Conservation (phyloP, 2,329 filamentous ascomycete genomes). For the Xylaria sp. region DNA sequence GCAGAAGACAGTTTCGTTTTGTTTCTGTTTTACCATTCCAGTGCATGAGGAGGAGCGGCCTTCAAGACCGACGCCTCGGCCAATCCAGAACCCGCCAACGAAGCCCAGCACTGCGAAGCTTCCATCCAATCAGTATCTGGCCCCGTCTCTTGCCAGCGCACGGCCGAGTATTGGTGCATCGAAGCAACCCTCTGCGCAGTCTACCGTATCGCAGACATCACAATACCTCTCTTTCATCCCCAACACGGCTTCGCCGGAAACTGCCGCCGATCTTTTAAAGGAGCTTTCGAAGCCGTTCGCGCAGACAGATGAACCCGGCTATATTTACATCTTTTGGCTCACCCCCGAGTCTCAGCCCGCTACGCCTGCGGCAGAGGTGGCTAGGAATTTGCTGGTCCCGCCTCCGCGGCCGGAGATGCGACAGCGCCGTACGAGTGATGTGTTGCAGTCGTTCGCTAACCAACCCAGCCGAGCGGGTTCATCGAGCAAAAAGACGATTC, state of each 20-base stretch:
- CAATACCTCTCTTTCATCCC: constrained; percentile 77
- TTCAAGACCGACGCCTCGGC: constrained; percentile 59
- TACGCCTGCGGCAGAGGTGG: constrained; percentile 67
- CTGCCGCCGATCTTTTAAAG: constrained; percentile 75
- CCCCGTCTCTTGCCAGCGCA: constrained; percentile 46
- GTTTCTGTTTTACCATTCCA: constrained; percentile 65
- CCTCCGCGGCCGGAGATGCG: constrained; percentile 55
- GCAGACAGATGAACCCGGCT: constrained; percentile 80
- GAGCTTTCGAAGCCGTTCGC: constrained; percentile 84
- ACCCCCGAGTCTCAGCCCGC: constrained; percentile 72
- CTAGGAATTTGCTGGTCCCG: constrained; percentile 68
- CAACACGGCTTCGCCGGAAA: constrained; percentile 70
- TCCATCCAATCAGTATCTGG: constrained; percentile 45
- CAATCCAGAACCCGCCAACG: constrained; percentile 55
- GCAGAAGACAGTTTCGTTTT: constrained; percentile 54
- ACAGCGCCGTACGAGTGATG: constrained; percentile 64
- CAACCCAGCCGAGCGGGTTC: constrained; percentile 43
- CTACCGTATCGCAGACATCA: constrained; percentile 51
- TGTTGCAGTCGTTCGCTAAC: constrained; percentile 63
- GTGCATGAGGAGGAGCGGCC: constrained; percentile 56
- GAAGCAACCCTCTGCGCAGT: constrained; percentile 46
- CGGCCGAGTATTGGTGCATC: constrained; percentile 44
- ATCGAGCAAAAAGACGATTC: constrained; percentile 66
- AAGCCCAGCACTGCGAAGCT: constrained; percentile 47
- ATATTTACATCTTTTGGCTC: constrained; percentile 99